phyloP scores from a whole-genome alignment of 345 rosid species.

The Erucastrum elatum region DNA sequence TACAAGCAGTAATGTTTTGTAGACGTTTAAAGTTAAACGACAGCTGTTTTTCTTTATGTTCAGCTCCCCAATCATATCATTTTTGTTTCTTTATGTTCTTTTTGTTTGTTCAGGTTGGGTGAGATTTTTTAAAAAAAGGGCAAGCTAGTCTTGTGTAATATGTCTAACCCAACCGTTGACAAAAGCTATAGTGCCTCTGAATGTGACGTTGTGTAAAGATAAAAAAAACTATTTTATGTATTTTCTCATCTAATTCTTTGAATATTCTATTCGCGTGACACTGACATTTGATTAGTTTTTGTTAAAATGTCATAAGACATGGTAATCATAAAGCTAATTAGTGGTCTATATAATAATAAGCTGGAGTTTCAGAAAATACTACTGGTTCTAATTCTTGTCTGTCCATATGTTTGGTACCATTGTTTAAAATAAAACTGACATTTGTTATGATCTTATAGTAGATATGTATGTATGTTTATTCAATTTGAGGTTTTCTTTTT shows the following conservation, averaged over 20 bases:
- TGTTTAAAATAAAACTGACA: not conserved
- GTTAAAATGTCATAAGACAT: not conserved
- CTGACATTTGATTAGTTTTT: not conserved
- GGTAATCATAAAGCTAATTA: not conserved
- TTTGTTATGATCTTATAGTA: too few relatives aligned
- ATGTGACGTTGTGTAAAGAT: not conserved
- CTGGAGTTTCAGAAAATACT: not conserved
- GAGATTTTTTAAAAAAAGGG: not conserved
- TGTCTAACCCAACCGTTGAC: slow-evolving; percentile 28
- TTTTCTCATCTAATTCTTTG: not conserved
- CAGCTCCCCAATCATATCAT: not conserved
- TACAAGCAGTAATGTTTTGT: slow-evolving; percentile 3
- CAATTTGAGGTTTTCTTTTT: not conserved
- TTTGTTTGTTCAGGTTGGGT: slow-evolving; percentile 11
- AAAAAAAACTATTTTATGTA: not conserved
- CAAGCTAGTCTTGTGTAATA: not conserved
- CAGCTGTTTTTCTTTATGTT: slow-evolving; percentile 7
- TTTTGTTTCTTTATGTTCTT: not conserved
- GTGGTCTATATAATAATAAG: not conserved
- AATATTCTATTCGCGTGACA: not conserved
- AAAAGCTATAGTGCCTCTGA: not conserved
- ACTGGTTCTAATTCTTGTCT: not conserved
- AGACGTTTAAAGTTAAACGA: slow-evolving; percentile 18
- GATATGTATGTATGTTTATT: not conserved
- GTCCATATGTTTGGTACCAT: not conserved